These are phyloP conservation scores for Jamesozyma piceae DNA, from an alignment of 805 yeast genomes.

Conservation along the genomic window DNA sequence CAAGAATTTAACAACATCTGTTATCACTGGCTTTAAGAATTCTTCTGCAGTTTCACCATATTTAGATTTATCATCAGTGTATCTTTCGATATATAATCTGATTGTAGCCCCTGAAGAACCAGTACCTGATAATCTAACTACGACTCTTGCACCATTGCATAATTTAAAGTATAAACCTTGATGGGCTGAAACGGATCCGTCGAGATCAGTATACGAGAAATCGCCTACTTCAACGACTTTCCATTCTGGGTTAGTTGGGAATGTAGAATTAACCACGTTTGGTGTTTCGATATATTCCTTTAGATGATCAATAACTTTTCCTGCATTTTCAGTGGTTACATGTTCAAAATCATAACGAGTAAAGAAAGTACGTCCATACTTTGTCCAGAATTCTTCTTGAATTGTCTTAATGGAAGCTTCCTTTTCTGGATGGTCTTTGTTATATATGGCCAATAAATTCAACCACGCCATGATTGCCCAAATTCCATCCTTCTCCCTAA, in stretches of 20 bases:
- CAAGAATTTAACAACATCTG: constrained; percentile 56
- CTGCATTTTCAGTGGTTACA: constrained; percentile 68
- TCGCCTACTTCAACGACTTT: constrained; percentile 72
- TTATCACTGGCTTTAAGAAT: constrained; percentile 55
- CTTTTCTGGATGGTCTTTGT: constrained; percentile 45
- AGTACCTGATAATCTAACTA: constrained; percentile 89
- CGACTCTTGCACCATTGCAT: constrained; percentile 73
- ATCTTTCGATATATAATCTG: constrained; percentile 83
- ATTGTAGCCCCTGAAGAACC: constrained; percentile 98
- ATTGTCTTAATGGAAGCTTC: constrained; percentile 67
- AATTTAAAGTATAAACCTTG: constrained; percentile 87
- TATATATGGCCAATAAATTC: constrained; percentile 82
- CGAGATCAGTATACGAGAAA: constrained; percentile 88
- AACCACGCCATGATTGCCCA: constrained; percentile 99
- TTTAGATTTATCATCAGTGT: constrained; percentile 49
- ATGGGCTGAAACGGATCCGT: constrained; percentile 78
- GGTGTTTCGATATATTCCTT: constrained; percentile 32
- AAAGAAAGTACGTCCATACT: constrained; percentile 92
- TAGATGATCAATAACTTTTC: constrained; percentile 50
- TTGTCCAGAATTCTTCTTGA: constrained; percentile 80
- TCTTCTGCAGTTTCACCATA: constrained; percentile 51
- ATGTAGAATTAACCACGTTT: constrained; percentile 41
- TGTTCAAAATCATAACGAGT: constrained; percentile 95
- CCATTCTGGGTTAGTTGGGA: constrained; percentile 34
- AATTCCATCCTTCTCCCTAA: constrained; percentile 94